Base-by-base conservation (phyloP, 305 asterid species). In the Plantago rigida region DNA sequence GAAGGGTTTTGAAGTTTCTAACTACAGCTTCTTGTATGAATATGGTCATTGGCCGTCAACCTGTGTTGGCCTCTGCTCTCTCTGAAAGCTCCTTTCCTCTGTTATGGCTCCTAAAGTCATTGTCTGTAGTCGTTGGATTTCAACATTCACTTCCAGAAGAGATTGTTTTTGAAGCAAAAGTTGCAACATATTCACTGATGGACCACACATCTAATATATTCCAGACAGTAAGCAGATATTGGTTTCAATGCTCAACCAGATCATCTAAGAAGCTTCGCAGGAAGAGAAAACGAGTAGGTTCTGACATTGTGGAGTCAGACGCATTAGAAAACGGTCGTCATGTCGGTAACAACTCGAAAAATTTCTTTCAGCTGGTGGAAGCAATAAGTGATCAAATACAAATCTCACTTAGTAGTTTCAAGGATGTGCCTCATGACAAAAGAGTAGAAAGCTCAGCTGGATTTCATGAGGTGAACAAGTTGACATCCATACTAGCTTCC, bases 71-170 rank as follows among this genome's bases (percentile, higher is more conserved):
- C 73, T 44, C 67, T 68, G 34, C 59, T 47, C 62, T 67, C 50
- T 65, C 64, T 0, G 78, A 78, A 60, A 47, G 64, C 75, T 68
- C 81, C 57, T 73, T 77, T 82, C 78, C 83, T 70, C 76, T 83
- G 63, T 64, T 73, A 34, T 91, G 98, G 98, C 81, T 91, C 78
- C 71, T 78, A 55, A 84, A 84, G 77, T 91, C 98, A 59, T 69
- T 82, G 65, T 75, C 72, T 63, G 84, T 76, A 56, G 80, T 79
- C 26, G 71, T 70, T 71, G 84, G 77, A 69, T 58, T 72, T 60
- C 85, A 66, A 63, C 69, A 17, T 70, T 65, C 77, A 64, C 59
- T 78, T 71, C 77, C 81, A 44, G 78, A 76, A 64, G 81, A 78
- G 55, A 69, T 49, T 76, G 67, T 71, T 59, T 64, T 77, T 54